phyloP scores from a whole-genome alignment of 169 alveolate genomes.

The Babesia bovis region DNA sequence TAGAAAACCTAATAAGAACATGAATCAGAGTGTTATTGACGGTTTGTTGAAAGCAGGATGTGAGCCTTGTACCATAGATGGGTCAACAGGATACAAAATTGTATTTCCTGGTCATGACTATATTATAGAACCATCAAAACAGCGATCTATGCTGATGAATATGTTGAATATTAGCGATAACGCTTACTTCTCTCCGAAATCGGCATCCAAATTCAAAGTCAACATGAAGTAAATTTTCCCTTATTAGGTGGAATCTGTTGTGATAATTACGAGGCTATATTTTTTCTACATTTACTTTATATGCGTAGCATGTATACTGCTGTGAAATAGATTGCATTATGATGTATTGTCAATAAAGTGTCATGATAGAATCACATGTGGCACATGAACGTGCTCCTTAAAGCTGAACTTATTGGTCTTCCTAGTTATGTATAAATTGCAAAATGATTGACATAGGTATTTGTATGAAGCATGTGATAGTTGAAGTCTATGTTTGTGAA shows the following conservation, averaged over 20 bases:
- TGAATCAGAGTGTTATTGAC: neutral
- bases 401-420: neutral
- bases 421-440: neutral
- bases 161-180: slow-evolving; percentile 33
- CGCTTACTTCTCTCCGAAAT: slow-evolving; percentile 39
- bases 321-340: no score
- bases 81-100: neutral
- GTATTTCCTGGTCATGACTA: neutral
- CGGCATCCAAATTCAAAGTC: slow-evolving; percentile 21
- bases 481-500: neutral
- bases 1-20: slow-evolving; percentile 45
- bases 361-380: neutral
- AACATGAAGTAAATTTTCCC: neutral
- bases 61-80: slow-evolving; percentile 6
- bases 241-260: neutral
- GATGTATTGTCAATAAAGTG: no score
- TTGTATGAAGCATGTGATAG: no score
- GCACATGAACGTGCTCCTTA: neutral
- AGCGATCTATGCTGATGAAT: slow-evolving; percentile 36
- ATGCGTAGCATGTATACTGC: no score
- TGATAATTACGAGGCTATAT: no score
- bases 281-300: no score
- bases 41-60: slow-evolving; percentile 4
- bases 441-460: neutral
- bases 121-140: slow-evolving; percentile 29